phyloP scores from a whole-genome alignment of 352 stramenopile genomes.

The Globisporangium perplexum region DNA sequence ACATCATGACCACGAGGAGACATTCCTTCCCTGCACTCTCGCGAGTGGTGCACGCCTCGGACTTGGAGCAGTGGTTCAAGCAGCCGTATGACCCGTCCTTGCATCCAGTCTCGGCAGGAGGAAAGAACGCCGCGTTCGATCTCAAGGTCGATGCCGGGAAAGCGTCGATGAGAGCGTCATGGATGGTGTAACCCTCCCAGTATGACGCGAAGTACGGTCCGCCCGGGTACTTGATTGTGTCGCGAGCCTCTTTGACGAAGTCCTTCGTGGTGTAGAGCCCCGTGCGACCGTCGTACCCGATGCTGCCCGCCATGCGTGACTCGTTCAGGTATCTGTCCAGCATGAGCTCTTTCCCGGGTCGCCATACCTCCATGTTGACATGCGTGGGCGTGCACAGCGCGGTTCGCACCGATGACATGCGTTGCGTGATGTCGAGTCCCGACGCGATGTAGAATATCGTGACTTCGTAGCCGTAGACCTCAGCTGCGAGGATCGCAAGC shows the following conservation, averaged over 20 bases:
- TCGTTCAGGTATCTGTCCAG: constrained; percentile 29
- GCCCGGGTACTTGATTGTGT: constrained; percentile 8
- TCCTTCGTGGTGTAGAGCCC: constrained; percentile 37
- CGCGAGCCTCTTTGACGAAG: constrained; percentile 19
- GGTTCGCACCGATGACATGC: constrained; percentile 20
- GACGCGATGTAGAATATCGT: constrained; percentile 6
- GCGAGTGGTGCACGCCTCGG: constrained; percentile 31
- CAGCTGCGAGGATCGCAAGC: constrained; percentile 23
- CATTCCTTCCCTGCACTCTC: constrained; percentile 26
- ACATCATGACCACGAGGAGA: constrained; percentile 42
- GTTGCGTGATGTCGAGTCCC: constrained; percentile 11
- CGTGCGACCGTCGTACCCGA: constrained; percentile 24
- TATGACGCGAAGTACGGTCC: constrained; percentile 26
- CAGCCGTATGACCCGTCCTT: constrained; percentile 33
- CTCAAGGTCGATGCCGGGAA: constrained; percentile 12
- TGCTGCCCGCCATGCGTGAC: constrained; percentile 10
- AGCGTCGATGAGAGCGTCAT: constrained; percentile 22
- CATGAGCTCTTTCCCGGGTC: not conserved
- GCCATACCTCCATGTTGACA: constrained; percentile 33
- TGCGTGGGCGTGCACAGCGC: constrained; percentile 31
- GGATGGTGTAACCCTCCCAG: constrained; percentile 29
- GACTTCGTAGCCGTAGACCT: constrained; percentile 18
- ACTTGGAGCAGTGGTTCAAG: constrained; percentile 30
- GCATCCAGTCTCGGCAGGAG: constrained; percentile 18
- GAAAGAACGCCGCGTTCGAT: constrained; percentile 22